Base-by-base conservation (phyloP, 1,284 basidiomycete genomes). In the Cutaneotrichosporon sp. region DNA sequence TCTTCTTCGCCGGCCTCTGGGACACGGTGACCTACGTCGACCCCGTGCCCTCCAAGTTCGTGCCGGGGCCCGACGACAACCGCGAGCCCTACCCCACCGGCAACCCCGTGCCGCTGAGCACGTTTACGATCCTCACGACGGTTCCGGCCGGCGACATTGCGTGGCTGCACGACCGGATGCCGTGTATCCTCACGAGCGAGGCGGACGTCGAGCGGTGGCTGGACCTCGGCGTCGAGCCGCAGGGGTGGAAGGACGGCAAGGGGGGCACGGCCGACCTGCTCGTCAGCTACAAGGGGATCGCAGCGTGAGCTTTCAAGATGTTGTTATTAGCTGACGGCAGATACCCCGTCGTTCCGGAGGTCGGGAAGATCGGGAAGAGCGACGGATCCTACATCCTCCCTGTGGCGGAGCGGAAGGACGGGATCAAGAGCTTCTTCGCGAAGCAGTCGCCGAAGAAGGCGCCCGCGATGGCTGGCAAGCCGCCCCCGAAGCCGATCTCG, bases 111-210 rank as follows among this genome's bases (percentile, higher is more conserved):
- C 84, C 87, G 0, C 79, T 91, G 0, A 91, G 87, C 81, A 91
- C 91, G 0, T 97, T 92, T 75, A 89, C 91, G 0, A 91, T 98
- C 60, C 86, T 97, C 52, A 98, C 95, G 0, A 94, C 92, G 0
- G 80, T 83, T 13, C 88, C 90, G 1, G 84, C 84, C 71, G 83
- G 84, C 59, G 83, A 87, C 11, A 82, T 91, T 58, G 80, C 81
- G 11, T 93, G 90, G 89, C 82, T 95, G 33, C 95, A 97, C 76
- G 91, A 95, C 71, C 87, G 95, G 18, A 94, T 95, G 81, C 95
- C 95, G 3, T 90, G 94, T 55, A 89, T 97, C 54, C 84, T 98
- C 2, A 82, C 86, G 2, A 82, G 83, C 1, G 72, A 81, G 50
- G 82, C 86, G 4, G 87, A 89, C 7, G 81, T 94, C 42, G 73